Evolutionary conservation across 2,329 filamentous ascomycete species (phyloP).

Genomic region (Bertia moriformis): DNA sequence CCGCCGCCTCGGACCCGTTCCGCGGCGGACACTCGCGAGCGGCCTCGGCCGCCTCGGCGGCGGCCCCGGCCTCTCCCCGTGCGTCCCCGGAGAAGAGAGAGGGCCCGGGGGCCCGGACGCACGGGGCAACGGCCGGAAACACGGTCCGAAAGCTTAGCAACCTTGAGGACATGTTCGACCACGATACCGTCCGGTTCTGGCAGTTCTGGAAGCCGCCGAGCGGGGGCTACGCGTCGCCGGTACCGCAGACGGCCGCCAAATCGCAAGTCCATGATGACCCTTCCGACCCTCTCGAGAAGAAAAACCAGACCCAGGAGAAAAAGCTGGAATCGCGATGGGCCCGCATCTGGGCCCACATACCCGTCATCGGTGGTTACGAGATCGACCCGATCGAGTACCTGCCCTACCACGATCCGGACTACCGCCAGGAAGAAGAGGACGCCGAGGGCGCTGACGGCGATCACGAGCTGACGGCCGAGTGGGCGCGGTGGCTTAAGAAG

Average conservation of each 20-base stretch:
- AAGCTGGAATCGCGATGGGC: constrained; percentile 36
- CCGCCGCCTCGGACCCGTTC: not conserved
- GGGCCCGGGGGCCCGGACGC: constrained; percentile 14
- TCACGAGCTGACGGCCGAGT: constrained; percentile 31
- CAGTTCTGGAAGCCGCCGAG: constrained; percentile 51
- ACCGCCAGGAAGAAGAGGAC: constrained; percentile 36
- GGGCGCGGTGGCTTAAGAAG: constrained; percentile 69
- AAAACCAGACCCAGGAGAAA: too few relatives aligned
- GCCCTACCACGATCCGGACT: constrained; percentile 44
- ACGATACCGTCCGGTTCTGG: constrained; percentile 35
- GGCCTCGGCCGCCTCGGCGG: too few relatives aligned
- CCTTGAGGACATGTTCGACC: constrained; percentile 30
- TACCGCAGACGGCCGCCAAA: constrained; percentile 38
- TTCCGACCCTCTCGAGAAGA: constrained; percentile 14
- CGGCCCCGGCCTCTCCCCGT: too few relatives aligned
- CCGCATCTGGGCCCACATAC: constrained; percentile 30
- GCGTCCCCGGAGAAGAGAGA: constrained; percentile 3
- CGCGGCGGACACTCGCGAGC: not conserved
- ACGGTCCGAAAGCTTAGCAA: constrained; percentile 35
- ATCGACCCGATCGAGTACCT: constrained; percentile 40
- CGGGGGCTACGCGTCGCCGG: constrained; percentile 44
- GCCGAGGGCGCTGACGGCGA: not conserved
- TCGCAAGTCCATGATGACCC: too few relatives aligned
- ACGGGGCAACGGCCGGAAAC: too few relatives aligned
- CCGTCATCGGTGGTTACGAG: constrained; percentile 29